A percentile compares a stretch with the other conserved stretches of the same genome.
Evolutionary conservation across 495 filamentous ascomycete species (phyloP).

Genomic region (Lasiosphaeris hirsuta): DNA sequence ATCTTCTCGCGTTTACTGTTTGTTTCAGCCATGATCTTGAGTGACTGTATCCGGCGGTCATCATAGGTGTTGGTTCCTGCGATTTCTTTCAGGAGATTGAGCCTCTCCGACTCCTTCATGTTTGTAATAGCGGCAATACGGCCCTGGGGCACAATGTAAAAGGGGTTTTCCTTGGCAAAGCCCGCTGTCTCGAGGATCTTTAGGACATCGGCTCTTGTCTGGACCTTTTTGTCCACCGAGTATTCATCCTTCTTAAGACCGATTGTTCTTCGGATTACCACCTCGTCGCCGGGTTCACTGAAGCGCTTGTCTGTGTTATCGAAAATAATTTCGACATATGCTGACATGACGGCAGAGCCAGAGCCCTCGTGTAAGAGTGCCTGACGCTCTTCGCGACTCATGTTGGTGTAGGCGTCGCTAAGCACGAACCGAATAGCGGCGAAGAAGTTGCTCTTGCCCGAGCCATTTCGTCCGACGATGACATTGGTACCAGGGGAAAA

Average conservation of each 20-base stretch:
- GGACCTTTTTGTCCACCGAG: constrained; percentile 91
- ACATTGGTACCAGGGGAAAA: constrained; percentile 98
- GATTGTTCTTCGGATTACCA: constrained; percentile 88
- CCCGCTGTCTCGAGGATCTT: constrained; percentile 94
- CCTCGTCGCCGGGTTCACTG: constrained; percentile 85
- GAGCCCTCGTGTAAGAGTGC: constrained; percentile 95
- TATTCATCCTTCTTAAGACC: constrained; percentile 99
- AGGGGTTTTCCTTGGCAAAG: constrained; percentile 95
- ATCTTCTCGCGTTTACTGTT: constrained; percentile 93
- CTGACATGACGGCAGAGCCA: constrained; percentile 96
- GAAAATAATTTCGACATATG: constrained; percentile 98
- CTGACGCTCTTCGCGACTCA: constrained; percentile 93
- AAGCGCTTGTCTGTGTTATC: constrained; percentile 97
- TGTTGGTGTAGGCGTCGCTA: constrained; percentile 94
- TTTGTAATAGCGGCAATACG: constrained; percentile 95
- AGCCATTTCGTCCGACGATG: constrained; percentile 98
- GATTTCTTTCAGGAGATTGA: constrained; percentile 92
- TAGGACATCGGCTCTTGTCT: constrained; percentile 91
- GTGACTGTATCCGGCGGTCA: constrained; percentile 77
- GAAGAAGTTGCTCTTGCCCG: constrained; percentile 99
- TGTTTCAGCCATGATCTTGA: constrained; percentile 97
- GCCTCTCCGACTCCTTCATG: constrained; percentile 90
- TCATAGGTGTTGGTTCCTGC: constrained; percentile 97
- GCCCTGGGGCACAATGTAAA: constrained; percentile 98
- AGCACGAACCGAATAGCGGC: constrained; percentile 98